These are phyloP conservation scores for Lasiosphaeria ovina DNA, from an alignment of 495 filamentous ascomycete species.

Conservation along the genomic window DNA sequence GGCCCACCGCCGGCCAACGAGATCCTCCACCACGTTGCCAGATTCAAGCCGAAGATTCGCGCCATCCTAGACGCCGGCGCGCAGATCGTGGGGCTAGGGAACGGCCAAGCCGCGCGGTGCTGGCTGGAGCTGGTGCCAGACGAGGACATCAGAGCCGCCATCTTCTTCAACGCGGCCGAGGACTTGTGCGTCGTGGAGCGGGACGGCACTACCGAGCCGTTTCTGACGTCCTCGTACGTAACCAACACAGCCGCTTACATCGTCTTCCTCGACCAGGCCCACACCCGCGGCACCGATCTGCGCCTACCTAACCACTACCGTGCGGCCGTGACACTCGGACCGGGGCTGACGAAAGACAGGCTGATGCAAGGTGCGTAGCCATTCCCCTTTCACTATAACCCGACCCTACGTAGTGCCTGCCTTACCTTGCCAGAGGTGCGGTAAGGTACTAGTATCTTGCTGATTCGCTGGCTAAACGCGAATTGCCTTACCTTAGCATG, in stretches of 20 bases:
- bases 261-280: constrained; percentile 68
- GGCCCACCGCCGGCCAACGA: constrained; percentile 31
- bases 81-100: constrained; percentile 61
- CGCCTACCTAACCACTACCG: constrained; percentile 55
- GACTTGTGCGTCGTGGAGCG: constrained; percentile 42
- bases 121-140: constrained; percentile 40
- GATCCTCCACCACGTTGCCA: constrained; percentile 43
- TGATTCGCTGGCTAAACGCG: neutral
- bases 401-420: neutral
- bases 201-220: constrained; percentile 41
- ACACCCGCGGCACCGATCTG: constrained; percentile 70
- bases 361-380: constrained; percentile 60
- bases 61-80: constrained; percentile 73
- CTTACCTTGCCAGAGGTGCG: too few species aligned
- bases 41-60: constrained; percentile 36
- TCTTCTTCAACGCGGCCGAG: constrained; percentile 49
- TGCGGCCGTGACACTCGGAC: constrained; percentile 64
- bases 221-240: constrained; percentile 57
- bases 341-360: constrained; percentile 62
- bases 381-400: neutral
- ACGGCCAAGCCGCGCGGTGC: constrained; percentile 46
- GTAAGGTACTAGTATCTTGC: too few species aligned
- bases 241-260: constrained; percentile 59
- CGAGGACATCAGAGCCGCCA: constrained; percentile 34
- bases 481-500: constrained; percentile 43